A percentile compares a stretch with the other conserved stretches of the same genome.
Conservation (phyloP, 1,284 basidiomycete species). For the Mycosarcoma maydis region DNA sequence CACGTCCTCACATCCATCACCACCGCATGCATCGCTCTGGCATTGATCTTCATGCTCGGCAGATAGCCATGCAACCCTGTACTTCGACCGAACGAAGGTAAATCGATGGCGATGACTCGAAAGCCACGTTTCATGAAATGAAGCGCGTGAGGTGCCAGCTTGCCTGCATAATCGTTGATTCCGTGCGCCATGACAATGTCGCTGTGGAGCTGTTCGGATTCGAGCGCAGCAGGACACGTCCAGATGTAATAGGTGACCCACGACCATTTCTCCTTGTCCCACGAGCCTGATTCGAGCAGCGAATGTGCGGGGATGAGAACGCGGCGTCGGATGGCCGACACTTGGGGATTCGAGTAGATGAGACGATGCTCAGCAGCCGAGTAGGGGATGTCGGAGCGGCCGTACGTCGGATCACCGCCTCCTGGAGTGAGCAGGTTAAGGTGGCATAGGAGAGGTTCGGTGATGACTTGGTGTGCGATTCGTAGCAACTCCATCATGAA, state of each 20-base stretch:
- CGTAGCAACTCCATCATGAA: constrained; percentile 36
- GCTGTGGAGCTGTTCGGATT: constrained; percentile 44
- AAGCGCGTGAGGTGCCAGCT: constrained; percentile 68
- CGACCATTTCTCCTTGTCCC: constrained; percentile 38
- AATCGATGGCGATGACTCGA: constrained; percentile 70
- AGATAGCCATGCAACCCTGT: constrained; percentile 69
- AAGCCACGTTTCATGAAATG: constrained; percentile 70
- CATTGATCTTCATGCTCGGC: constrained; percentile 68
- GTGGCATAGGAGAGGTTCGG: constrained; percentile 60
- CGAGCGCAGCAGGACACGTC: constrained; percentile 43
- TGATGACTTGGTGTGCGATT: constrained; percentile 50
- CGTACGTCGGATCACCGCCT: constrained; percentile 61
- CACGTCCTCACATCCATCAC: constrained; percentile 67
- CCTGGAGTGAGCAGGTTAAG: constrained; percentile 51
- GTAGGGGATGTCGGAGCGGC: constrained; percentile 53
- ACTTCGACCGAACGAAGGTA: constrained; percentile 69
- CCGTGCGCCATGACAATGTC: constrained; percentile 63
- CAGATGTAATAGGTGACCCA: constrained; percentile 62
- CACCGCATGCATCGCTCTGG: constrained; percentile 69
- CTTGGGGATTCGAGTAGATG: constrained; percentile 63
- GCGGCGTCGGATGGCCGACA: constrained; percentile 48
- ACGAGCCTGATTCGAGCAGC: constrained; percentile 36
- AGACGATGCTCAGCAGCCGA: constrained; percentile 43
- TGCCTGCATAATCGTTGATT: constrained; percentile 64
- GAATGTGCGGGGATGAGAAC: constrained; percentile 47